Percentiles rank a stretch among this genome's conserved stretches.
Conservation (phyloP, 2,329 filamentous ascomycete genomes). For the Scedosporium minutisporum region DNA sequence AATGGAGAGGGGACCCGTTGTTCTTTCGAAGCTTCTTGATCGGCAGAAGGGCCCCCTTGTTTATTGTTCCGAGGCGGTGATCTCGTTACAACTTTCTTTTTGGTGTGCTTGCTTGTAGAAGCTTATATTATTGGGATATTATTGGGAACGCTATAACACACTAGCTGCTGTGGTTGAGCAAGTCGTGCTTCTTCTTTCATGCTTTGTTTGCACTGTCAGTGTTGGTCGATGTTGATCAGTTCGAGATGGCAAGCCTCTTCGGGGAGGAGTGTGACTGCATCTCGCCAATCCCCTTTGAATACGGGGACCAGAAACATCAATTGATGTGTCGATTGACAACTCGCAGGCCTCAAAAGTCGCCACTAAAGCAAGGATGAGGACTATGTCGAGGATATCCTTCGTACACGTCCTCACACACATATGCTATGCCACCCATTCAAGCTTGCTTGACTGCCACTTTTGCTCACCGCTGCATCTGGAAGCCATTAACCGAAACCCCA, state of each 20-base stretch:
- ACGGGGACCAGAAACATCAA: background rate
- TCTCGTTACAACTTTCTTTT: background rate
- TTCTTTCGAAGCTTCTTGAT: background rate
- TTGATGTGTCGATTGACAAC: background rate
- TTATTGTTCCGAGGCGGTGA: background rate
- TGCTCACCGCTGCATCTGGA: background rate
- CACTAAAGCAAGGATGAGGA: background rate
- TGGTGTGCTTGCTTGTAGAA: background rate
- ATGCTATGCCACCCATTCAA: background rate
- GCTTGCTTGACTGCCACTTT: background rate
- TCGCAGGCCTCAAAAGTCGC: background rate
- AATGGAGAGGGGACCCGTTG: background rate
- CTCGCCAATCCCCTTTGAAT: background rate
- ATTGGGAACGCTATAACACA: background rate
- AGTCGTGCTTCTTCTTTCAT: background rate
- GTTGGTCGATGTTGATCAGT: no score
- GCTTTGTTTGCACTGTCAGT: background rate
- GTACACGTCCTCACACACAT: background rate
- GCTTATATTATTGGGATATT: background rate
- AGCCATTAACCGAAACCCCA: no score
- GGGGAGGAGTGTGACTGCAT: background rate
- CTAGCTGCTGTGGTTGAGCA: background rate
- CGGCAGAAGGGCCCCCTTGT: background rate
- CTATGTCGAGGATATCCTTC: background rate
- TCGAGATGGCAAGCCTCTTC: background rate